Base-by-base conservation (phyloP, 2,329 filamentous ascomycete species). In the Phyllosticta citrichinensis region DNA sequence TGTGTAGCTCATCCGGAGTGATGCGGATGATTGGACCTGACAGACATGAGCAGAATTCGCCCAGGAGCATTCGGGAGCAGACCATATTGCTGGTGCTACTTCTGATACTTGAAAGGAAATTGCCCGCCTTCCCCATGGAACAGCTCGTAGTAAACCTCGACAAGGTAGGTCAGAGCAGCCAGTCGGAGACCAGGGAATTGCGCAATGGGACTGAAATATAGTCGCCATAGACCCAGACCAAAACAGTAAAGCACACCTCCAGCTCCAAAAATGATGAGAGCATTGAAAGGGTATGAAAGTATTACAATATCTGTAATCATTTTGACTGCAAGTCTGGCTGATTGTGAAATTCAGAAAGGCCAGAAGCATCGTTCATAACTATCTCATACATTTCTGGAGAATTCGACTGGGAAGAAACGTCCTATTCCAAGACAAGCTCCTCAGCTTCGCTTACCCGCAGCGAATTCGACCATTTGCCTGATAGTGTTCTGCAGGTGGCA, bases 171-270 rank as follows among this genome's bases (percentile, higher is more conserved):
- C 24, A 62, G 33, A 2, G 63, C 64, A 9, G 67, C 66, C 20
- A 69, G 64, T 22, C 66, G 67, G 1, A 71, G 71, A 1, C 72
- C 71, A 2, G 71, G 71, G 47, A 72, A 68, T 19, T 66, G 66
- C 19, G 66, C 66, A 50, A 73, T 58, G 1, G 69, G 71, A 57
- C 68, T 67, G 20, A 72, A 66, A 70, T 61, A 66, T 20, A 72
- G 62, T 3, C 69, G 68, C 57, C 73, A 72, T 12, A 69, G 12
- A 0, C 52, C 30, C 1, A 58, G 20, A 17, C 2, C 12, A 2
- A 30, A 17, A 20, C 35, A 25, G 14, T 27, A 51, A 27, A 56
- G 22, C 17, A 56, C 24, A 20, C 47, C 9, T 20, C 47, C 27
- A 5, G 27, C 27, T 30, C 27, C 27, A 30, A 3, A 5, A 30